These are phyloP conservation scores for Penicillium rolfsii DNA, from an alignment of 2,329 filamentous ascomycete genomes.

Conservation along the genomic window DNA sequence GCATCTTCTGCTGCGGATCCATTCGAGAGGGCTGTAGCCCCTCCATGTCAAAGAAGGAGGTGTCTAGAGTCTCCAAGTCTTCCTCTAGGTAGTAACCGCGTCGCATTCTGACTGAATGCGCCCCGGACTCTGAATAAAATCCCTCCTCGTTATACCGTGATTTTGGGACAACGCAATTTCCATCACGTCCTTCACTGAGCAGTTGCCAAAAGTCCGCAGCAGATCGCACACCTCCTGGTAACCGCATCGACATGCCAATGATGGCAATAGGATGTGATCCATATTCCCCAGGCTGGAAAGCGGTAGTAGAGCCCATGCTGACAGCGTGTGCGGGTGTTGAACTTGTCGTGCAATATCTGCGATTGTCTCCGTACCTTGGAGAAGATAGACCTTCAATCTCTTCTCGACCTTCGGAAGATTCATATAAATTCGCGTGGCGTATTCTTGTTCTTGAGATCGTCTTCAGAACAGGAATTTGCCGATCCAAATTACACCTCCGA, in stretches of 20 bases:
- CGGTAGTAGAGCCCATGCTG: not conserved
- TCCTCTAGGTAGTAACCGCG: slow-evolving; percentile 33
- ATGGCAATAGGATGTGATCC: slow-evolving; percentile 8
- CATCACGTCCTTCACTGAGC: slow-evolving; percentile 19
- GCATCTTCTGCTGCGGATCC: slow-evolving; percentile 37
- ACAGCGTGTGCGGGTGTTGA: not conserved
- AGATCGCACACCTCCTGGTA: slow-evolving; percentile 20
- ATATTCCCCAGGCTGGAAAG: not conserved
- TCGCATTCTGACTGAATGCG: slow-evolving; percentile 2
- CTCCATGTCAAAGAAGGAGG: slow-evolving; percentile 29
- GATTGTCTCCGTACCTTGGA: not conserved
- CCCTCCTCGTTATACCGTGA: slow-evolving; percentile 30
- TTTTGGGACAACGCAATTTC: slow-evolving; percentile 21
- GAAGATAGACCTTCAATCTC: not conserved
- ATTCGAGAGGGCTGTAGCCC: slow-evolving; percentile 21
- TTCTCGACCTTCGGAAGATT: not conserved
- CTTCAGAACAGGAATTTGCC: not conserved
- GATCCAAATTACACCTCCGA: not conserved
- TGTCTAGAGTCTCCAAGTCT: slow-evolving; percentile 29
- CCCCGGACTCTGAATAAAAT: slow-evolving; percentile 24
- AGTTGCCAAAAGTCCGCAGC: slow-evolving; percentile 21
- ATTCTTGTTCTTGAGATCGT: not conserved
- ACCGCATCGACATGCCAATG: slow-evolving; percentile 22
- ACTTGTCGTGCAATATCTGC: not conserved
- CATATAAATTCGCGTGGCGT: not conserved